A percentile compares a stretch with the other conserved stretches of the same genome.
These are phyloP conservation scores for Zea mays DNA, from an alignment of 176 grass and related monocot genomes.

Conservation along the genomic window Zm-B73-REFERENCE-NAM-5.0 NC_050103.1:171212501-171213000, in stretches of 20 bases:
- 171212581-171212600: too few relatives aligned
- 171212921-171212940: conserved; percentile 67
- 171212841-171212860: conserved; percentile 34
- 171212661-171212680: conserved; percentile 18
- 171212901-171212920: conserved; percentile 90
- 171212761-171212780: neutral
- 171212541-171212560: too few relatives aligned
- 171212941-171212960: conserved; percentile 2
- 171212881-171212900: conserved; percentile 76
- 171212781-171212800: conserved; percentile 40
- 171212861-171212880: conserved; percentile 91
- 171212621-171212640: conserved; percentile 30
- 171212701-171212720: conserved; percentile 23
- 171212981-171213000: conserved; percentile 37
- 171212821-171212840: conserved; percentile 66
- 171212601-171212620: neutral
- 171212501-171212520: too few relatives aligned
- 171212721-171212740: conserved; percentile 9
- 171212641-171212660: conserved; percentile 39
- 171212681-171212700: conserved; percentile 37
- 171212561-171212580: too few relatives aligned
- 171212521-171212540: too few relatives aligned
- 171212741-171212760: conserved; percentile 23
- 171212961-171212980: neutral
- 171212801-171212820: conserved; percentile 15